A percentile compares a stretch with the other conserved stretches of the same genome.
phyloP scores from a whole-genome alignment of 371 early-diverging fungal genomes.

The Chytridium lagenaria region DNA sequence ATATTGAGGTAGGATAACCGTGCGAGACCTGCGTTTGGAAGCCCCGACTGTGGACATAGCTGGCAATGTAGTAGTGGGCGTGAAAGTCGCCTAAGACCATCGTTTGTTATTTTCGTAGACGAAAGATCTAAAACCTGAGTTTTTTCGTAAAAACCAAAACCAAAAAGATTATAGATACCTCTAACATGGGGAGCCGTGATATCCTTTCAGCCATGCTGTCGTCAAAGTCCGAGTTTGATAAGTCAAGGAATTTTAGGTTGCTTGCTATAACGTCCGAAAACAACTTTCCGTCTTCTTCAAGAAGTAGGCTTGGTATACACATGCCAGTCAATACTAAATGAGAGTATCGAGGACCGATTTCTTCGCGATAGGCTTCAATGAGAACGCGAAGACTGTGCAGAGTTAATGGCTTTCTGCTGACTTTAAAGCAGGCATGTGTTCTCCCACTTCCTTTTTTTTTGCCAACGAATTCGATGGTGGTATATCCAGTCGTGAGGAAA shows the following conservation, averaged over 20 bases:
- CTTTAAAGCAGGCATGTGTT: not conserved
- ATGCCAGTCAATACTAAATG: slow-evolving; percentile 13
- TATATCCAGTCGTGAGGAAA: slow-evolving; percentile 1
- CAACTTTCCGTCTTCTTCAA: slow-evolving; percentile 12
- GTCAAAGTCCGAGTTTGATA: slow-evolving; percentile 20
- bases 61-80: slow-evolving; percentile 19
- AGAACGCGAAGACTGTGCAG: slow-evolving; percentile 4
- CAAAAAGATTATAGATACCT: slow-evolving; percentile 3
- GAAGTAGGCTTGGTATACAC: not conserved
- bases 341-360: slow-evolving; percentile 4
- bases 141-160: not conserved
- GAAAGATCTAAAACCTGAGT: slow-evolving; percentile 27
- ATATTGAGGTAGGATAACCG: slow-evolving; percentile 20
- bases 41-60: not conserved
- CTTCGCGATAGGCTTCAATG: slow-evolving; percentile 21
- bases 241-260: slow-evolving; percentile 20
- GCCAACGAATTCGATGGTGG: not conserved
- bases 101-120: slow-evolving; percentile 17
- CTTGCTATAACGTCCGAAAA: not conserved
- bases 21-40: slow-evolving; percentile 15
- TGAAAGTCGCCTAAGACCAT: slow-evolving; percentile 11
- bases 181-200: slow-evolving; percentile 4
- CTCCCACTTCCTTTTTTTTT: not conserved
- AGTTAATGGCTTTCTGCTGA: not conserved
- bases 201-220: slow-evolving; percentile 16